phyloP scores from a whole-genome alignment of 2,329 filamentous ascomycete genomes.

The Monosporascus sp. region DNA sequence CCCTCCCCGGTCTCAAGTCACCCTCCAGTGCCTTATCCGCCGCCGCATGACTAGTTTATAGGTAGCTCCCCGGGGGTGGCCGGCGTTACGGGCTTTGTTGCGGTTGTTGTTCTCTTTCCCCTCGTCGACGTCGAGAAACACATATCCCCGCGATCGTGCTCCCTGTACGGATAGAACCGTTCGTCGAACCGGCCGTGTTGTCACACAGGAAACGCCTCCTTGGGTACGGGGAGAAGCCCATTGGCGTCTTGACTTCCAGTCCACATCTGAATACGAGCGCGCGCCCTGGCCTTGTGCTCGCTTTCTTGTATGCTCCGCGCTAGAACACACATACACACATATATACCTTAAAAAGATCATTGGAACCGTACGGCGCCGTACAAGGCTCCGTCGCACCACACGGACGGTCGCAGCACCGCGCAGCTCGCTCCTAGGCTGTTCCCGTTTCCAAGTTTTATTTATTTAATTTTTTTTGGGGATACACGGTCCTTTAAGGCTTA shows the following conservation, averaged over 20 bases:
- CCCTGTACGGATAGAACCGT: slow-evolving; percentile 25
- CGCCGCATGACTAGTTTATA: slow-evolving; percentile 31
- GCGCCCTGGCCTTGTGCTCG: slow-evolving; percentile 17
- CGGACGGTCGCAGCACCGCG: slow-evolving; percentile 27
- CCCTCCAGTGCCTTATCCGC: slow-evolving; percentile 32
- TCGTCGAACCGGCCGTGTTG: slow-evolving; percentile 20
- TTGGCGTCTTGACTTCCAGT: slow-evolving; percentile 25
- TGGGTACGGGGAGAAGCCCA: slow-evolving; percentile 28
- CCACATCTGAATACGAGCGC: slow-evolving; percentile 28
- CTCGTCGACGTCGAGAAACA: slow-evolving; percentile 7
- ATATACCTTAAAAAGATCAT: slow-evolving; percentile 13
- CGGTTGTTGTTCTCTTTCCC: slow-evolving; percentile 13
- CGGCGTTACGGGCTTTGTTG: slow-evolving; percentile 22
- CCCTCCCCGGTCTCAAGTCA: slow-evolving; percentile 23
- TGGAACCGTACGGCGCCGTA: slow-evolving; percentile 13
- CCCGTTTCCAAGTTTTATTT: slow-evolving; percentile 13
- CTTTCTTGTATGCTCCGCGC: slow-evolving; percentile 18
- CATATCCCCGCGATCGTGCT: slow-evolving; percentile 24
- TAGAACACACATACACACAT: slow-evolving; percentile 18
- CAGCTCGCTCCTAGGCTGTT: slow-evolving; percentile 22
- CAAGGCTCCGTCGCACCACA: slow-evolving; percentile 25
- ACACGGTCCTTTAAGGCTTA: slow-evolving; percentile 18
- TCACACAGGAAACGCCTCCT: slow-evolving; percentile 30
- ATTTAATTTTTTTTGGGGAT: slow-evolving; percentile 5
- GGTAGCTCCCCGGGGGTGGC: slow-evolving; percentile 6